A percentile compares a stretch with the other conserved stretches of the same genome.
Evolutionary conservation across 2,329 filamentous ascomycete species (phyloP).

Genomic region (Cladosporium austrohemisphaericum): DNA sequence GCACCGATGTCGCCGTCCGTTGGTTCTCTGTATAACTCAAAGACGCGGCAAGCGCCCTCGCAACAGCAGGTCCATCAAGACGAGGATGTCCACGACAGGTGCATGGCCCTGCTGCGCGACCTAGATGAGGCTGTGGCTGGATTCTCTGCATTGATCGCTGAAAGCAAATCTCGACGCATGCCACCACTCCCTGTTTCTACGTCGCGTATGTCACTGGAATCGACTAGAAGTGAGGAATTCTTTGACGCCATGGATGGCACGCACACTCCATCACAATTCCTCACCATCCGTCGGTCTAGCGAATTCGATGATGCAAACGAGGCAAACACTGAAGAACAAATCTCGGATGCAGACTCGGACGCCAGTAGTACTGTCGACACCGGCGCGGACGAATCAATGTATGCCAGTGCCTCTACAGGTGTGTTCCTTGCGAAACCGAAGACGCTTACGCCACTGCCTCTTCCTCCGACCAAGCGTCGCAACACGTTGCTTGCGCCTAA

Average conservation of each 20-base stretch:
- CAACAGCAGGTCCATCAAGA: slow-evolving; percentile 14
- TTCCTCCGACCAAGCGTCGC: slow-evolving; percentile 64
- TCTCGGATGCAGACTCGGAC: slow-evolving; percentile 55
- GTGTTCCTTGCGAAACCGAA: slow-evolving; percentile 75
- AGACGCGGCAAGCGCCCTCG: slow-evolving; percentile 19
- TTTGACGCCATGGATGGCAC: slow-evolving; percentile 80
- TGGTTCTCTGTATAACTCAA: slow-evolving; percentile 36
- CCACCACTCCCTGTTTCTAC: slow-evolving; percentile 41
- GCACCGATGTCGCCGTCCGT: slow-evolving; percentile 31
- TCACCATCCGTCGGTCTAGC: slow-evolving; percentile 70
- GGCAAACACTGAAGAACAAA: slow-evolving; percentile 56
- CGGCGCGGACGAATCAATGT: slow-evolving; percentile 19
- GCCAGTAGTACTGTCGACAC: slow-evolving; percentile 55
- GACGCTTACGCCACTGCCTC: slow-evolving; percentile 70
- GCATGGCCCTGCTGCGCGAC: slow-evolving; percentile 76
- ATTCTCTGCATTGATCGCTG: slow-evolving; percentile 71
- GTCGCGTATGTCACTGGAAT: slow-evolving; percentile 71
- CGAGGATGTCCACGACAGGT: slow-evolving; percentile 68
- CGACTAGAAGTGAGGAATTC: slow-evolving; percentile 79
- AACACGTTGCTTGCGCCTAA: slow-evolving; percentile 68
- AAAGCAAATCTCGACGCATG: slow-evolving; percentile 73
- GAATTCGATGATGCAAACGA: slow-evolving; percentile 62
- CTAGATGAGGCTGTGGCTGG: slow-evolving; percentile 79
- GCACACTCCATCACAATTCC: slow-evolving; percentile 55
- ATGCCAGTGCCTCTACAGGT: slow-evolving; percentile 26